Base-by-base conservation (phyloP, 2,329 filamentous ascomycete species). In the Fusarium sp. region DNA sequence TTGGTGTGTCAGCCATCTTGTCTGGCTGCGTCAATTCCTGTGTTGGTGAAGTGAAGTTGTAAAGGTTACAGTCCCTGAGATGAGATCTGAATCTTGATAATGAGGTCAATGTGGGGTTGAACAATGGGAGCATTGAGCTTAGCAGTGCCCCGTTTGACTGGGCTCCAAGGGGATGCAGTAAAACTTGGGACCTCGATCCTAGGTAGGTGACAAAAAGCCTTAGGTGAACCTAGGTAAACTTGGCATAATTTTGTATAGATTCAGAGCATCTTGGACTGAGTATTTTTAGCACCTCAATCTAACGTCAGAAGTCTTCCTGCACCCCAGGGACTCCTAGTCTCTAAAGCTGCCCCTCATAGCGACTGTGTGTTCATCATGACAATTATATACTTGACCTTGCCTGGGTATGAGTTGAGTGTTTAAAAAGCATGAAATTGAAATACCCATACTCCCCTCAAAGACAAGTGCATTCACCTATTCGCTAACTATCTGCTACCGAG, bases 1-100 rank as follows among this genome's bases (percentile, higher is more conserved):
- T 76, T 15, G 79, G 73, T 38, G 67, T 72, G 66, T 79, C 76
- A 14, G 78, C 63, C 81, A 82, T 82, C 22, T 54, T 74, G 41
- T 55, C 44, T 52, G 30, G 42, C 30, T 56, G 15, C 24, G 38
- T 45, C 51, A 42, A 38, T 55, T 26, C 36, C 30, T 69, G 42
- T 51, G 36, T 60, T 58, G 54, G 56, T 30, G 39, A 54, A 55
- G 64, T 44, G 48, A 72, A 73, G 62, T 68, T 62, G 60, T 26
- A 60, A 51, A 61, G 28, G 52, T 45, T n/a, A 44, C 47, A 26
- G 42, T 36, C 24, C 20, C 24, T 51, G 11, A 38, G 42, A 59
- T 28, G 48, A 73, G 65, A 59, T 64, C 47, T 64, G 34, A 64
- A 51, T 56, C 63, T 70, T 47, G 50, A 72, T 62, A 72, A 73